phyloP scores from a whole-genome alignment of 1,139 yeast species.

The Suhomyces atakaporum region DNA sequence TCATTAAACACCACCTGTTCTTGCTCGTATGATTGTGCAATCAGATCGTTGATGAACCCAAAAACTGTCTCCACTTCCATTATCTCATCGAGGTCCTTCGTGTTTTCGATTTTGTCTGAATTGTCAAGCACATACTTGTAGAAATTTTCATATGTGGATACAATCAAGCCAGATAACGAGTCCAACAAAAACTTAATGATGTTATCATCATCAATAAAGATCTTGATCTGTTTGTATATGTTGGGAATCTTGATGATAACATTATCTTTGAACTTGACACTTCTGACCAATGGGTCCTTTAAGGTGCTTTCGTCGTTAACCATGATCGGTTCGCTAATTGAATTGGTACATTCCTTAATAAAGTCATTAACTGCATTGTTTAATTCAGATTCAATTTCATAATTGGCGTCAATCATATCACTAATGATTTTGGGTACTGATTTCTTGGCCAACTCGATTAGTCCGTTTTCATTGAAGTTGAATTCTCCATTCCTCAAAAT shows the following conservation, averaged over 20 bases:
- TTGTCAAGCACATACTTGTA: slow-evolving; percentile 23
- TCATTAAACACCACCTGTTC: slow-evolving; percentile 26
- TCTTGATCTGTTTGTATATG: slow-evolving; percentile 51
- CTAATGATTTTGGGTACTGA: slow-evolving; percentile 82
- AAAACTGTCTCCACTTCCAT: slow-evolving; percentile 61
- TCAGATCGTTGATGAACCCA: slow-evolving; percentile 42
- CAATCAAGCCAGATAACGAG: slow-evolving; percentile 32
- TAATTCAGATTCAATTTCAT: slow-evolving; percentile 72
- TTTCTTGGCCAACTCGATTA: slow-evolving; percentile 62
- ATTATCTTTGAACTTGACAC: slow-evolving; percentile 46
- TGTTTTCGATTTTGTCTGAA: slow-evolving; percentile 18
- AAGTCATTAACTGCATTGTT: slow-evolving; percentile 70
- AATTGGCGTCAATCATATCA: slow-evolving; percentile 83
- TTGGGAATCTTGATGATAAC: slow-evolving; percentile 57
- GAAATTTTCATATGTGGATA: slow-evolving; percentile 35
- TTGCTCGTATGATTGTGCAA: slow-evolving; percentile 23
- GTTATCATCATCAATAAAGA: slow-evolving; percentile 44
- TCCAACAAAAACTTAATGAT: slow-evolving; percentile 37
- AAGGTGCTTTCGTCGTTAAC: slow-evolving; percentile 16
- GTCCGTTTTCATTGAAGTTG: slow-evolving; percentile 40
- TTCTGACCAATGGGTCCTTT: slow-evolving; percentile 30
- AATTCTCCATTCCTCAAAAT: slow-evolving; percentile 43
- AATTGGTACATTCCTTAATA: slow-evolving; percentile 41
- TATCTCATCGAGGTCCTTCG: slow-evolving; percentile 34
- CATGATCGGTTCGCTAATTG: slow-evolving; percentile 37